Evolutionary conservation across 768 basidiomycete genomes (phyloP).

Genomic region (Pleurotus platypus): DNA sequence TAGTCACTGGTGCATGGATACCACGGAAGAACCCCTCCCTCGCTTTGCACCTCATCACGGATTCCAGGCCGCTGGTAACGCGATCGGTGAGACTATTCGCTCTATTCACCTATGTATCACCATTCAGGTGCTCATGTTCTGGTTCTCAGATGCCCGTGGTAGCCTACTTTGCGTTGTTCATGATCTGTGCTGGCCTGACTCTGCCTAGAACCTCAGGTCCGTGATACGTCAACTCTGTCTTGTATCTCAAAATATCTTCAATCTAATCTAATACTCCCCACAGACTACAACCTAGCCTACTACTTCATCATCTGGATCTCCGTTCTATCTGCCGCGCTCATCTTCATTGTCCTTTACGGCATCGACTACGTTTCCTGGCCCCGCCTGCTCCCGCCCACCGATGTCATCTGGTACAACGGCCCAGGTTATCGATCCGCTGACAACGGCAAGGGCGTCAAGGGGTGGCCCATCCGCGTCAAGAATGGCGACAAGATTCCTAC

Average conservation of each 20-base stretch:
- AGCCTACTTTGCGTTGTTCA: slow-evolving; percentile 77
- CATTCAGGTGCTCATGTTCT: background rate
- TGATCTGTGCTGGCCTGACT: slow-evolving; percentile 84
- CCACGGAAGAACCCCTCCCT: slow-evolving; percentile 74
- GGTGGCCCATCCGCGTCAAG: slow-evolving; percentile 2
- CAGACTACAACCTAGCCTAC: slow-evolving; percentile 83
- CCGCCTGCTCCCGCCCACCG: slow-evolving; percentile 77
- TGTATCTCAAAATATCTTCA: background rate
- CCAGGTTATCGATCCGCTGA: slow-evolving; percentile 79
- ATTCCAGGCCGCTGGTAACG: slow-evolving; percentile 76
- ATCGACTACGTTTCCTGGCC: slow-evolving; percentile 97
- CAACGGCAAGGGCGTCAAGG: slow-evolving; percentile 69
- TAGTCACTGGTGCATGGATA: slow-evolving; percentile 88
- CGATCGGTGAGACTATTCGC: slow-evolving; percentile 66
- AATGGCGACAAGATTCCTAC: slow-evolving; percentile 14
- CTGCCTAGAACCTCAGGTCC: slow-evolving; percentile 84
- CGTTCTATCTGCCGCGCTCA: slow-evolving; percentile 55
- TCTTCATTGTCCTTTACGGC: slow-evolving; percentile 81
- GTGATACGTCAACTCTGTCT: slow-evolving; percentile 21
- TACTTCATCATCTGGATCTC: slow-evolving; percentile 82
- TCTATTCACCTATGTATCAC: background rate
- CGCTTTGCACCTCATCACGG: slow-evolving; percentile 68
- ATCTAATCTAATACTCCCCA: background rate
- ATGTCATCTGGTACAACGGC: slow-evolving; percentile 84
- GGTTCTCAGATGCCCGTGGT: slow-evolving; percentile 74